Base-by-base conservation (phyloP, 352 stramenopile species). In the Pythium brachiatum region DNA sequence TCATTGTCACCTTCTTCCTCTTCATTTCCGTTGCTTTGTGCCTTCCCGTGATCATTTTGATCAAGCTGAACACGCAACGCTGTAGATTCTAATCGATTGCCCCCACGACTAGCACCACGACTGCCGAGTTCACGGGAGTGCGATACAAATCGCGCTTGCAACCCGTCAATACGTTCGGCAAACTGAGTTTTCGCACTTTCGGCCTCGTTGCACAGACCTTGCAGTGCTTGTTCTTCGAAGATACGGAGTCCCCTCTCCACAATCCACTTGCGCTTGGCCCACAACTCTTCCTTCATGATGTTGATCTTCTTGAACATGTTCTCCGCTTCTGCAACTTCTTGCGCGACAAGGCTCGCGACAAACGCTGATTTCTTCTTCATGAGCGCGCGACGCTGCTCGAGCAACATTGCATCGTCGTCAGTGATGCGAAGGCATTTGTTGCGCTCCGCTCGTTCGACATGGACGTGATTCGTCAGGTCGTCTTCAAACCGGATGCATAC, bases 221-320 rank as follows among this genome's bases (percentile, higher is more conserved):
- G n/a, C 3, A 79, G 60, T 38, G 79, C 65, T 15, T 52, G 2
- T 53, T 81, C 74, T 46, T 77, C 69, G 21, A 74, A 72, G 4
- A 65, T 23, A 2, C 62, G 61, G 18, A 77, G 39, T 3, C 53
- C 65, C 21, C 68, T 66, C n/a, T 68, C 47, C 0, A 69, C 23
- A n/a, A 81, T 76, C 71, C 71, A 79, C 18, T 68, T 69, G 9
- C 64, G 53, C 15, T 50, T 60, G 3, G 62, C 64, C 74, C 71
- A 81, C 8, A 81, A 41, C 34, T 81, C 68, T 53, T 78, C 68
- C 54, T 79, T 81, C 74, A 78, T 79, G 25, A 76, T 74, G 39
- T 70, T 69, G 25, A 74, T 15, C 26, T 70, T 71, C 53, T 81
- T 81, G 62, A 81, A 79, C 23, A 64, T 21, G 23, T 79, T 81